Evolutionary conservation across 768 basidiomycete genomes (phyloP), one percentile per base, ranked within the genome.

Genomic region (Auricularia sp.): DNA sequence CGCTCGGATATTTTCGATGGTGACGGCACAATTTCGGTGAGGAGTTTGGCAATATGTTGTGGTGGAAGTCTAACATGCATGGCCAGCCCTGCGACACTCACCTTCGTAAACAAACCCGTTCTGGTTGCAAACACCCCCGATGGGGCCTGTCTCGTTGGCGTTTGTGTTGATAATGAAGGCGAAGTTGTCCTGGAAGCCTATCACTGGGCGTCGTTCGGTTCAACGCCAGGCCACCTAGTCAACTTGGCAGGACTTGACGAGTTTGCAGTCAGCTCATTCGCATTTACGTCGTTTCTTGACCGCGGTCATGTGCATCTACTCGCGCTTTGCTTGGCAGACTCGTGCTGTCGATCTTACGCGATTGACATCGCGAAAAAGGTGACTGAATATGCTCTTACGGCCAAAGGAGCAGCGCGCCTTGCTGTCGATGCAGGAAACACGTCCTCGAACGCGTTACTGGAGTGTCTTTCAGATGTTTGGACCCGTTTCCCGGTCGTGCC

Each of bases 141-240:
- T 67, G 83, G 82, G 0, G 75, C 84, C 23, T 85, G 84, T 67
- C 69, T 86, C 21, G 42, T 85, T 29, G 70, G 76, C 1, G 67
- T 75, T 5, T 11, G 73, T 77, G 47, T 61, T 62, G 61, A 68
- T 39, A 71, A 70, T 12, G 58, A 68, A 23, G 35, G 66, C 4
- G 23, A 34, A 36, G 65, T 3, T 43, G 61, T 56, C 6, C 60
- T 81, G 3, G 76, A 72, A 2, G 79, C 79, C 0, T 84, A 80
- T 66, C 86, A 86, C 67, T 84, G 81, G 82, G 74, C 72, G 10
- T 82, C 83, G 1, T 84, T 87, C 64, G 86, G 85, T 2, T 79
- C 81, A 6, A 64, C 62, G 0, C 73, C 77, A 0, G 84, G 84
- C 21, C 79, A 79, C n/a, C 18, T 36, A 0, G 68, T 84, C 0